Percentiles rank a stretch among this genome's conserved stretches.
Evolutionary conservation across 1,139 yeast genomes (phyloP).

Genomic region (Zygotorulaspora mrakii): DNA sequence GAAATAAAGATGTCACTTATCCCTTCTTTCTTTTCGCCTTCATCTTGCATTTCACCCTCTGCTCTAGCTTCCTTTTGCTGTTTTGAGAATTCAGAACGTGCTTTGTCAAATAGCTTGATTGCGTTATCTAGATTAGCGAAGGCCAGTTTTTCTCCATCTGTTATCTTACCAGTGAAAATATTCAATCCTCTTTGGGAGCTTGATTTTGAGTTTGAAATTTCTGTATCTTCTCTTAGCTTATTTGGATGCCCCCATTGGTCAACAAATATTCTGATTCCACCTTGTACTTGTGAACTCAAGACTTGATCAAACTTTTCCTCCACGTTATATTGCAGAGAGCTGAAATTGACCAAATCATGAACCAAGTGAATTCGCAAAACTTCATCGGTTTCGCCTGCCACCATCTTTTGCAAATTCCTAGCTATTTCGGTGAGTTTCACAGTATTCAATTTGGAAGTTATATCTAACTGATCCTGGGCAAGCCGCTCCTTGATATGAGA

Average conservation of each 20-base stretch:
- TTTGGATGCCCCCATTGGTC: conserved; percentile 41
- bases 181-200: conserved; percentile 51
- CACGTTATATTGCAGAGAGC: conserved; percentile 60
- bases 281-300: conserved; percentile 83
- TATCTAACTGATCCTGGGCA: conserved; percentile 34
- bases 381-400: conserved; percentile 65
- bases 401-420: conserved; percentile 41
- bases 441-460: conserved; percentile 41
- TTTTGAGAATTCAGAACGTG: conserved; percentile 34
- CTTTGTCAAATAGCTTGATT: conserved; percentile 46
- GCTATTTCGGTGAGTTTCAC: conserved; percentile 34
- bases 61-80: conserved; percentile 32
- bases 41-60: conserved; percentile 15
- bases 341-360: conserved; percentile 76
- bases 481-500: conserved; percentile 30
- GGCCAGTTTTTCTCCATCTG: conserved; percentile 87
- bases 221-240: conserved; percentile 25
- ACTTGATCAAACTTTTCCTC: conserved; percentile 71
- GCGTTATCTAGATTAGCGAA: conserved; percentile 80
- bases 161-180: conserved; percentile 68
- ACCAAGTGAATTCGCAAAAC: conserved; percentile 74
- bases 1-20: conserved; percentile 65
- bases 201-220: conserved; percentile 26
- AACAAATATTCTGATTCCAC: conserved; percentile 64
- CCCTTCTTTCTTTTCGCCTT: conserved; percentile 44